phyloP scores from a whole-genome alignment of 805 yeast genomes.

The Cyberlindnera samutprakarnensis region DNA sequence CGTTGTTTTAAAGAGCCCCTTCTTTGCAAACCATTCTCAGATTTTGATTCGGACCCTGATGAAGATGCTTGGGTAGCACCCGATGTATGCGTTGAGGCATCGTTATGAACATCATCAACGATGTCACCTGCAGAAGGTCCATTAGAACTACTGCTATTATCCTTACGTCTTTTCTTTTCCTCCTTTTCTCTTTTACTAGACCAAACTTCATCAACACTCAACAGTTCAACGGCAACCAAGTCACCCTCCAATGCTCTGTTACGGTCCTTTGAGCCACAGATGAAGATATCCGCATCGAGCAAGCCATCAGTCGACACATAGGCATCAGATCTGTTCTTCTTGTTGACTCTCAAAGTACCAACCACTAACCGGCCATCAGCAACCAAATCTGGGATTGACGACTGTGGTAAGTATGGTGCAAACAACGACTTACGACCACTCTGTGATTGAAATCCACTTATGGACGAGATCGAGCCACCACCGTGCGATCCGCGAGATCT shows the following conservation, averaged over 20 bases:
- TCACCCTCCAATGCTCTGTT: slow-evolving; percentile 97
- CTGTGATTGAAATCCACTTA: slow-evolving; percentile 23
- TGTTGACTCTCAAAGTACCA: slow-evolving; percentile 89
- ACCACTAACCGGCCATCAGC: slow-evolving; percentile 88
- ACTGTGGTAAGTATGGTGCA: slow-evolving; percentile 94
- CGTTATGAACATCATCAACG: slow-evolving; percentile 60
- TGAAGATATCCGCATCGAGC: slow-evolving; percentile 92
- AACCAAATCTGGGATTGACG: slow-evolving; percentile 81
- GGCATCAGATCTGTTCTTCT: slow-evolving; percentile 95
- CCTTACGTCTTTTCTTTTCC: slow-evolving; percentile 90
- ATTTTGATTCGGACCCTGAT: slow-evolving; percentile 4
- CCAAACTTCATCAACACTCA: slow-evolving; percentile 98
- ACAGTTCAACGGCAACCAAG: slow-evolving; percentile 87
- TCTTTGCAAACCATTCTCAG: slow-evolving; percentile 43
- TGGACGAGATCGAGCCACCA: slow-evolving; percentile 41
- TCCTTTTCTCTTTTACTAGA: slow-evolving; percentile 93
- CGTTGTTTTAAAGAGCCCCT: slow-evolving; percentile 90
- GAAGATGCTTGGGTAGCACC: slow-evolving; percentile 5
- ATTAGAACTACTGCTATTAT: slow-evolving; percentile 27
- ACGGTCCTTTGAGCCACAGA: slow-evolving; percentile 97
- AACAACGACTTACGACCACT: slow-evolving; percentile 71
- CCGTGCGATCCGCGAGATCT: slow-evolving; percentile 67
- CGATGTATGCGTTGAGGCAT: slow-evolving; percentile 52
- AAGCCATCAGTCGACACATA: slow-evolving; percentile 97
- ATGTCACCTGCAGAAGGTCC: slow-evolving; percentile 27